These are phyloP conservation scores for Eutrema japonicum DNA, from an alignment of 345 rosid species.

Conservation along the genomic window DNA sequence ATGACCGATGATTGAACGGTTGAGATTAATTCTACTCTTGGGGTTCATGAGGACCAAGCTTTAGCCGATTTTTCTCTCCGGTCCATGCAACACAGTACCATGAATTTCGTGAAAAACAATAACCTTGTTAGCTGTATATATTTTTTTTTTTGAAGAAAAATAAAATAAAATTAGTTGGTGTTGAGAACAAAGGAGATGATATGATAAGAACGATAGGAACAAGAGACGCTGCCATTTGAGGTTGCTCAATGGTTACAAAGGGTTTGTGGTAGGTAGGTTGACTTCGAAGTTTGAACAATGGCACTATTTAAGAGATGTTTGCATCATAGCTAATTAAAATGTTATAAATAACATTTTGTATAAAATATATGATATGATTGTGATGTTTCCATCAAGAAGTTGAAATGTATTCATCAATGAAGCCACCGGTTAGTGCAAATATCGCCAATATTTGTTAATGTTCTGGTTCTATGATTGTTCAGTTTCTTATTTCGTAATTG, in stretches of 20 bases:
- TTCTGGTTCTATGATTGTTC: not conserved
- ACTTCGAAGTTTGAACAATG: conserved; percentile 40
- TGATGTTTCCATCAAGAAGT: conserved; percentile 39
- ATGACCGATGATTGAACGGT: conserved; percentile 13
- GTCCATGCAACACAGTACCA: conserved; percentile 32
- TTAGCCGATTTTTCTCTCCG: conserved; percentile 14
- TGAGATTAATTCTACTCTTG: conserved; percentile 5
- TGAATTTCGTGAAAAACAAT: not conserved
- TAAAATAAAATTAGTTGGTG: not conserved
- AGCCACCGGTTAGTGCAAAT: conserved; percentile 33
- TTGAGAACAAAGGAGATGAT: conserved; percentile 18
- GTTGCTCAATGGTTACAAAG: conserved; percentile 30
- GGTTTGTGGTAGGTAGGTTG: conserved; percentile 32
- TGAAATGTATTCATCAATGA: conserved; percentile 36
- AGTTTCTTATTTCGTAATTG: not conserved
- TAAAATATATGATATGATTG: conserved; percentile 7
- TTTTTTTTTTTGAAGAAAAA: not conserved
- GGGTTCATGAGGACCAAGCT: conserved; percentile 36
- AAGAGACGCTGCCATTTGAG: conserved; percentile 30
- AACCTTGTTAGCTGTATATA: not conserved
- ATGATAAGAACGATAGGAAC: conserved; percentile 1
- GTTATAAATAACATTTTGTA: not conserved
- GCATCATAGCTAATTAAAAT: conserved; percentile 25
- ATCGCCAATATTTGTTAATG: not conserved
- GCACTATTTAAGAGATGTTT: conserved; percentile 35